Percentiles rank a stretch among this genome's conserved stretches.
phyloP scores from a whole-genome alignment of 331 rosid genomes.

The Erythrophleum ivorense region DNA sequence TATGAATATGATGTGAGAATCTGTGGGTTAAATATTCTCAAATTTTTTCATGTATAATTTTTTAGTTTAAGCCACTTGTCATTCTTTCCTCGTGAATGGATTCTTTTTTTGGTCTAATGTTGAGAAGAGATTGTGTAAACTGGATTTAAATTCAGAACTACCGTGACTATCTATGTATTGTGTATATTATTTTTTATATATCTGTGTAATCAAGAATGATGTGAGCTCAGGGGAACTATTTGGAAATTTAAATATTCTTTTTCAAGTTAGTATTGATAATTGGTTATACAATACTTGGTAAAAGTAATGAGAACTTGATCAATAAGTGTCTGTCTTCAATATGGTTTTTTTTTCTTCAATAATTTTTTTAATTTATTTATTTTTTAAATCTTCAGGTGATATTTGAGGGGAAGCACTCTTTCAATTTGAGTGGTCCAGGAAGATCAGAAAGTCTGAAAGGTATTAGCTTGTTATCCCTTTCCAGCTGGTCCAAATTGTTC shows the following conservation, averaged over 20 bases:
- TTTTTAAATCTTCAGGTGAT: slow-evolving; percentile 42
- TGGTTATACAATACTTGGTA: slow-evolving; percentile 22
- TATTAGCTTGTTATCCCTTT: slow-evolving; percentile 38
- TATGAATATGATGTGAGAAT: neutral
- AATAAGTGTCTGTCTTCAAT: slow-evolving; percentile 21
- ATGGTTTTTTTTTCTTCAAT: neutral
- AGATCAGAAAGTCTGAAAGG: slow-evolving; percentile 55
- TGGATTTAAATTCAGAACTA: slow-evolving; percentile 12
- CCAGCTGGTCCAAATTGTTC: slow-evolving; percentile 11
- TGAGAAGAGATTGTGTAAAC: neutral
- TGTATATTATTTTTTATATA: neutral
- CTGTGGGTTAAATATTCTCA: slow-evolving; percentile 2
- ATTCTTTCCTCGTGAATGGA: neutral
- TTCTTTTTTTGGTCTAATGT: slow-evolving; percentile 3
- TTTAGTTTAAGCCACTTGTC: neutral
- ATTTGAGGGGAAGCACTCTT: slow-evolving; percentile 42
- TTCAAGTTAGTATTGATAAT: neutral
- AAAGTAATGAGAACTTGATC: neutral
- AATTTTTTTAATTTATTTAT: neutral
- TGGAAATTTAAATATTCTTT: neutral
- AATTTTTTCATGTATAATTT: neutral
- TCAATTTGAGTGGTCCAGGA: slow-evolving; percentile 44
- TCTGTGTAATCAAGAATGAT: neutral
- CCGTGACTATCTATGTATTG: neutral
- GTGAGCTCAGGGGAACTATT: slow-evolving; percentile 7